Base-by-base conservation (phyloP, 176 grass and related monocot genomes). In the Panicum miliaceum region DNA sequence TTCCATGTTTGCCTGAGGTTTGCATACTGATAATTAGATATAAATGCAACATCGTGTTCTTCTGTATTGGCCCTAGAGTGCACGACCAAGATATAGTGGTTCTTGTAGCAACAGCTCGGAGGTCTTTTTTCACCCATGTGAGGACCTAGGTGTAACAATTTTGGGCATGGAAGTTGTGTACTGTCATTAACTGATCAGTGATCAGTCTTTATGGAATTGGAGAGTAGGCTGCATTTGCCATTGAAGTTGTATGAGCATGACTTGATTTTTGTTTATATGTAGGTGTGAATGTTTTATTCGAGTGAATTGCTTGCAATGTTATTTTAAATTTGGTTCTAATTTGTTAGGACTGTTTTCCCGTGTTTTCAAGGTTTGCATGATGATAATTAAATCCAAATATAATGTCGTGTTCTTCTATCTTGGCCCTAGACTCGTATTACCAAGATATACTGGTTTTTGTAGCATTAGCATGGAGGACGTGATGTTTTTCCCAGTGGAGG, bases 361-460 rank as follows among this genome's bases (percentile, higher is more conserved):
- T 35, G 29, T 82, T 29, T 61, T 40, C 32, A 27, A 47, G 32
- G 42, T 52, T 72, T 86, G 71, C 29, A 14, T 68, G 69, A 53
- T 47, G 34, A 78, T 6, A 10, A 36, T 14, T 27, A 25, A 52
- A 66, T 78, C 9, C 13, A 29, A 40, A 62, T 64, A 23, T 2
- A 57, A 59, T 19, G 8, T 13, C 22, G 22, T 58, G 43, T 72
- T 62, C 52, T 23, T 68, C 58, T 74, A 35, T 23, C 34, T 46
- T 61, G 46, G 36, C 52, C 40, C 3, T 63, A 64, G 42, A 71
- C 14, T 71, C 7, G 18, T 73, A 14, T 50, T 73, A 51, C 70
- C 68, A 71, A 66, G 45, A 52, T 52, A 50, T 75, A 9, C 22
- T 22, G 23, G 59, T 54, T 64, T 11, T 64, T 66, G 32, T 50